phyloP scores from a whole-genome alignment of 805 yeast genomes.

The Starmerella bombi region DNA sequence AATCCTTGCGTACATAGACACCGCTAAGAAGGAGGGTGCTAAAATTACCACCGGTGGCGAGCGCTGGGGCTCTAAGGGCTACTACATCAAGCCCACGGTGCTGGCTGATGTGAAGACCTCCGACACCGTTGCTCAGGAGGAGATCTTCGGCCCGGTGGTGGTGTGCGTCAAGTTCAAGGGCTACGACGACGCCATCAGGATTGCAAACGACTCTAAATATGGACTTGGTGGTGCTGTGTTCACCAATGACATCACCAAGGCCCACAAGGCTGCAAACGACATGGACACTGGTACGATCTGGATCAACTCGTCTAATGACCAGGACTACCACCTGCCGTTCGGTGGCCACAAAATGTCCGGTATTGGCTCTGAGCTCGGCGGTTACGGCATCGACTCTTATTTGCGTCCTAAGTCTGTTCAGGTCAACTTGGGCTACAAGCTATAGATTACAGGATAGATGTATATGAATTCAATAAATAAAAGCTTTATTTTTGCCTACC shows the following conservation, averaged over 20 bases:
- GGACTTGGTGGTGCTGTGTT: constrained; percentile 76
- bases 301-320: constrained; percentile 82
- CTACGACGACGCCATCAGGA: constrained; percentile 62
- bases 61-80: constrained; percentile 48
- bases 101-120: constrained; percentile 67
- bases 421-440: constrained; percentile 23
- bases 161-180: constrained; percentile 68
- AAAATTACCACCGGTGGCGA: constrained; percentile 71
- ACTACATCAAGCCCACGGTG: constrained; percentile 53
- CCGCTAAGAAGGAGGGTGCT: constrained; percentile 65
- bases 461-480: too few species aligned
- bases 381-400: constrained; percentile 73
- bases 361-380: constrained; percentile 86
- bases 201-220: constrained; percentile 70
- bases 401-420: constrained; percentile 74
- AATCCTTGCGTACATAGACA: constrained; percentile 60
- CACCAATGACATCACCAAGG: constrained; percentile 60
- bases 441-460: constrained; percentile 7
- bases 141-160: constrained; percentile 91
- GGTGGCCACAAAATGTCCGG: constrained; percentile 91
- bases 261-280: constrained; percentile 59
- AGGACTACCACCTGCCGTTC: constrained; percentile 78
- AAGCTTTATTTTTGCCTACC: neutral
- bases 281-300: constrained; percentile 82
- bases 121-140: constrained; percentile 70